These are phyloP conservation scores for Xylaria bambusicola DNA, from an alignment of 495 filamentous ascomycete species.

Conservation along the genomic window DNA sequence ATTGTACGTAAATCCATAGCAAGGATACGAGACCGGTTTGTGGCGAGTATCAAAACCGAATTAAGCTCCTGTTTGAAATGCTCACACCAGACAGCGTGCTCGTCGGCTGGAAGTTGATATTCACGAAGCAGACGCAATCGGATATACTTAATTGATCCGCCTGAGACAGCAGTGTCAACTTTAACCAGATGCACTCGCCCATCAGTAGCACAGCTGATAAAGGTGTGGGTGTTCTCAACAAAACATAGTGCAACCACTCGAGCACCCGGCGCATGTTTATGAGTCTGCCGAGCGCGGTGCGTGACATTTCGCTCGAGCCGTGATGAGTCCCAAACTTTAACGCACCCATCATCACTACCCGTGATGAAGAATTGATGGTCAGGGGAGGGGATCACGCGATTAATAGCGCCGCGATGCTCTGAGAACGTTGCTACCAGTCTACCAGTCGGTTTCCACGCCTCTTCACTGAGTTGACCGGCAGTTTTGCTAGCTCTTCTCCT, in stretches of 20 bases:
- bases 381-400: slow-evolving; percentile 77
- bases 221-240: slow-evolving; percentile 91
- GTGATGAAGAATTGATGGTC: slow-evolving; percentile 96
- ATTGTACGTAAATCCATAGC: slow-evolving; percentile 90
- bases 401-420: slow-evolving; percentile 83
- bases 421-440: slow-evolving; percentile 82
- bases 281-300: slow-evolving; percentile 83
- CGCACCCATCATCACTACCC: slow-evolving; percentile 85
- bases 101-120: slow-evolving; percentile 71
- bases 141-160: slow-evolving; percentile 68
- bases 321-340: slow-evolving; percentile 91
- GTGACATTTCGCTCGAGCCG: slow-evolving; percentile 87
- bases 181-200: slow-evolving; percentile 88
- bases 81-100: slow-evolving; percentile 88
- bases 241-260: slow-evolving; percentile 82
- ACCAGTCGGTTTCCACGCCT: slow-evolving; percentile 82
- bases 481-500: slow-evolving; percentile 62
- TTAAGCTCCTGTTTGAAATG: slow-evolving; percentile 81
- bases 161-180: slow-evolving; percentile 69
- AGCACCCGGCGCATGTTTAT: slow-evolving; percentile 67
- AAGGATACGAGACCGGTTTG: slow-evolving; percentile 77
- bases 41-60: slow-evolving; percentile 82
- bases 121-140: slow-evolving; percentile 75
- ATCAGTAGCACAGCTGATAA: slow-evolving; percentile 85
- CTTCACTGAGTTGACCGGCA: slow-evolving; percentile 46